Conservation (phyloP, 2,329 filamentous ascomycete species). For the Alternaria triticimaculans region DNA sequence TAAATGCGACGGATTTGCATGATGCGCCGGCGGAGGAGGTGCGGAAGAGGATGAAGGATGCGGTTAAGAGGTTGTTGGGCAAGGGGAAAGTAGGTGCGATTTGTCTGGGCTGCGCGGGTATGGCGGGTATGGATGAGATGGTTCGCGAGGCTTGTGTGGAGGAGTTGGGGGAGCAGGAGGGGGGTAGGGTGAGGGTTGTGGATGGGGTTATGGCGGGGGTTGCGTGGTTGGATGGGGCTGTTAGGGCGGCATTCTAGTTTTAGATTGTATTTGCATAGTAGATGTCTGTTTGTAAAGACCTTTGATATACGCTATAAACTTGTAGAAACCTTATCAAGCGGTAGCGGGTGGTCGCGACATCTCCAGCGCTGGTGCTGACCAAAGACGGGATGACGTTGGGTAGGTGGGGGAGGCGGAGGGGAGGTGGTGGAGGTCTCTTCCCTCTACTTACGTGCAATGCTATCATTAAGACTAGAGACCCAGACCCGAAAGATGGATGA, state of each 20-base stretch:
- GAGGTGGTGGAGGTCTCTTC: no score
- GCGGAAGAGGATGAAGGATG: slow-evolving; percentile 68
- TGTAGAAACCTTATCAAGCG: not conserved
- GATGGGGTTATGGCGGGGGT: slow-evolving; percentile 80
- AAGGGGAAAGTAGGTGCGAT: slow-evolving; percentile 68
- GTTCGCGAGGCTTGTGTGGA: slow-evolving; percentile 74
- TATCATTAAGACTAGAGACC: no score
- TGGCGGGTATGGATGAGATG: slow-evolving; percentile 82
- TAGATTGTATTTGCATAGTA: fast-evolving
- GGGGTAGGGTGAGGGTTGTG: slow-evolving; percentile 69
- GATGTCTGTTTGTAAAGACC: fast-evolving
- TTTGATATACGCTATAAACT: not conserved
- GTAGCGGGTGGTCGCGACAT: not conserved
- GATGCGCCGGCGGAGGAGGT: slow-evolving; percentile 70
- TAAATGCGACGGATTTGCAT: slow-evolving; percentile 83
- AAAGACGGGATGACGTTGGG: not conserved
- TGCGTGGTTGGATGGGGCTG: slow-evolving; percentile 63
- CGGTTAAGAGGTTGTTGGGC: slow-evolving; percentile 70
- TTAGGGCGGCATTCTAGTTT: slow-evolving; percentile 45
- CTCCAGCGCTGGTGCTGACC: not conserved
- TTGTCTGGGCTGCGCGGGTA: slow-evolving; percentile 87
- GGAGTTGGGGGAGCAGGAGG: slow-evolving; percentile 66
- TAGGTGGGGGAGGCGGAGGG: no score
- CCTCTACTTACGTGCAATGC: no score
- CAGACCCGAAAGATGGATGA: no score